Percentiles rank a stretch among this genome's conserved stretches.
phyloP scores from a whole-genome alignment of 352 stramenopile species.

The Halophytophthora batemanensis region DNA sequence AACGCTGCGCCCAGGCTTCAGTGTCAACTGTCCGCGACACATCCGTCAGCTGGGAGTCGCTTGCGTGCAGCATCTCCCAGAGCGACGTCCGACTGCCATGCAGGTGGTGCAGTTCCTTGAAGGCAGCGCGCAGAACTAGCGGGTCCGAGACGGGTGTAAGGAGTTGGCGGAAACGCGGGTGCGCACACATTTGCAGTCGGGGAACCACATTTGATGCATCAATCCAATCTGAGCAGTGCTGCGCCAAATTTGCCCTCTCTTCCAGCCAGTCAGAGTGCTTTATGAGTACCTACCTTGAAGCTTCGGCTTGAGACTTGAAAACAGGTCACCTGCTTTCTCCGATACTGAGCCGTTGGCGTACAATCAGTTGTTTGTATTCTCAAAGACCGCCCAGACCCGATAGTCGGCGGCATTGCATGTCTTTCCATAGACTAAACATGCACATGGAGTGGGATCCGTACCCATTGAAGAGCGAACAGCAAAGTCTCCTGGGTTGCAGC shows the following conservation, averaged over 20 bases:
- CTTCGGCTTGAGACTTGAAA: too few relatives aligned
- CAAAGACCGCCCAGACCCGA: too few relatives aligned
- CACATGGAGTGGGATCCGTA: neutral
- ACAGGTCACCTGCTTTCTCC: too few relatives aligned
- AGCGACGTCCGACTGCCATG: conserved; percentile 27
- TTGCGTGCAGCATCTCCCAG: conserved; percentile 39
- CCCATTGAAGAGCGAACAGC: neutral
- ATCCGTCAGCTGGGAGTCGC: conserved; percentile 34
- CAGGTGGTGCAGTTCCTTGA: conserved; percentile 45
- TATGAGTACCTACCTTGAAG: too few relatives aligned
- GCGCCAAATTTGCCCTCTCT: too few relatives aligned
- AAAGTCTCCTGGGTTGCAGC: neutral
- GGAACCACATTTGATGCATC: too few relatives aligned
- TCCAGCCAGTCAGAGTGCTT: too few relatives aligned
- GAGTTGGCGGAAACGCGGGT: neutral
- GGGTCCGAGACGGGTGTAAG: neutral
- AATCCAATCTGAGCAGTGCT: too few relatives aligned
- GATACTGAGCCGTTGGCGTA: too few relatives aligned
- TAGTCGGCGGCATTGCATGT: too few relatives aligned
- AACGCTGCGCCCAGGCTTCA: conserved; percentile 48
- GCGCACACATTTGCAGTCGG: neutral
- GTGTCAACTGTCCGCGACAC: conserved; percentile 29
- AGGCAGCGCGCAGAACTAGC: conserved; percentile 18
- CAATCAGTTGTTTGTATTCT: too few relatives aligned
- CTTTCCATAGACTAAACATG: too few relatives aligned